Evolutionary conservation across 202 grass and related monocot species (phyloP), one percentile per base, ranked within the genome.

Genomic region (Elaeis oleifera): DNA sequence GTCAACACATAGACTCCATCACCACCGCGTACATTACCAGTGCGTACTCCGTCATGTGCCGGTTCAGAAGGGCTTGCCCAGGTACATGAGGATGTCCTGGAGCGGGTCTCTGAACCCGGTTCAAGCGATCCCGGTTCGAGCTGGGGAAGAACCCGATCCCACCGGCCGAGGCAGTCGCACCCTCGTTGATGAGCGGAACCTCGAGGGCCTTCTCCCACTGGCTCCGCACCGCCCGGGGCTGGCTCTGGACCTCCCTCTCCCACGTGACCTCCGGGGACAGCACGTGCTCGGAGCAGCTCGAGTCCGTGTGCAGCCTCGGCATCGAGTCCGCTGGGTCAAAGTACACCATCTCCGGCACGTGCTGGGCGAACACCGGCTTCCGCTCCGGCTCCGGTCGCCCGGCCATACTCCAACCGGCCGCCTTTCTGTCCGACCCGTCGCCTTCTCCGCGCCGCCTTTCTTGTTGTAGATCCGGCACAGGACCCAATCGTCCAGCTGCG

Each of bases 51-150:
- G 2, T 44, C 36, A 44, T 2, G 36, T 44, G 9, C 36, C 36
- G 36, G 36, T 44, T 71, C 9, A 71, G 6, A 60, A 71, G 17
- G 68, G 56, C n/a, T 51, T 71, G 17, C 56, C 57, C 23, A 48
- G 23, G 44, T 71, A 60, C 15, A 31, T n/a, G 49, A 71, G 36
- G 9, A 71, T 60, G 23, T 71, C 68, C 56, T 71, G 68, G 2
- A 60, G 50, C 9, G 44, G 56, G 11, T 71, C 68, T 19, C 16
- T 71, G 16, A 51, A 32, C 0, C 57, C 68, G 56, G 29, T 15
- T 39, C 16, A 15, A 60, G 6, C 29, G 23, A 31, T 44, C 1
- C 7, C 22, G 68, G 56, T 17, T 71, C 68, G 44, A 60, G 0
- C 17, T 71, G 68, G 44, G 44, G 6, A 53, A 60, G 24, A 60